phyloP scores from a whole-genome alignment of 129 eudicot genomes.

The Helianthus annuus region HanXRQr2.0-SUNRISE NC_035447.2:21489021-21489520 shows the following conservation, averaged over 20 bases:
- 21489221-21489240: conserved; percentile 49
- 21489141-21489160: conserved; percentile 65
- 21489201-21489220: conserved; percentile 30
- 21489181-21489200: conserved; percentile 81
- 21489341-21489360: conserved; percentile 47
- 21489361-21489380: conserved; percentile 96
- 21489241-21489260: conserved; percentile 71
- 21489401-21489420: conserved; percentile 57
- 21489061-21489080: conserved; percentile 3
- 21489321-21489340: conserved; percentile 54
- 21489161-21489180: conserved; percentile 64
- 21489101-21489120: conserved; percentile 32
- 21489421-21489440: conserved; percentile 71
- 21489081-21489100: conserved; percentile 63
- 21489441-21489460: conserved; percentile 36
- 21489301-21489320: conserved; percentile 43
- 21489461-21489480: conserved; percentile 52
- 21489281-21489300: conserved; percentile 66
- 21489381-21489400: conserved; percentile 91
- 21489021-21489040: conserved; percentile 1
- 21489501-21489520: conserved; percentile 62
- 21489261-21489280: conserved; percentile 94
- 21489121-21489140: conserved; percentile 28
- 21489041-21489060: conserved; percentile 20
- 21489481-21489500: conserved; percentile 89